Evolutionary conservation across 2,329 filamentous ascomycete genomes (phyloP).

Genomic region (Pseudogymnoascus sp.): DNA sequence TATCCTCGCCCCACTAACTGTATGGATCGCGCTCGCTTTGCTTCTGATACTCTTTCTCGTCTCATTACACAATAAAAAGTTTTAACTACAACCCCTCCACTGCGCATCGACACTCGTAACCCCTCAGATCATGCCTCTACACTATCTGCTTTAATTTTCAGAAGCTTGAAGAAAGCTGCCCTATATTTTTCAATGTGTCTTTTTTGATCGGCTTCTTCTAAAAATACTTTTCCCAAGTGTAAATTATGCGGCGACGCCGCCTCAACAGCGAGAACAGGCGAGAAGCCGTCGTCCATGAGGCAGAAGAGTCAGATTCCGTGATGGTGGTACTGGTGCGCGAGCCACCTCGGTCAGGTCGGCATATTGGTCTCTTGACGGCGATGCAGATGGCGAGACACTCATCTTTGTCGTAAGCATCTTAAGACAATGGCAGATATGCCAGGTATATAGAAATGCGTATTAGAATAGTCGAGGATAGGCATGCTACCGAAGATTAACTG

Average conservation of each 20-base stretch:
- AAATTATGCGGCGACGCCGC: not conserved
- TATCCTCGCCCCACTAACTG: too few relatives aligned
- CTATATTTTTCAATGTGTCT: constrained; percentile 85
- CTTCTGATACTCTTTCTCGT: too few relatives aligned
- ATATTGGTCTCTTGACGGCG: not conserved
- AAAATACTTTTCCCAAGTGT: constrained; percentile 78
- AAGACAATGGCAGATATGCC: not conserved
- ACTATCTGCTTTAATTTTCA: constrained; percentile 66
- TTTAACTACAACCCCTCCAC: too few relatives aligned
- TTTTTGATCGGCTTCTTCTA: constrained; percentile 97
- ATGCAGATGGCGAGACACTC: not conserved
- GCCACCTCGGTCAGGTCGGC: not conserved
- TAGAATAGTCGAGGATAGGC: not conserved
- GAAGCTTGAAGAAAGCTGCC: constrained; percentile 91
- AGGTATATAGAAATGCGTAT: not conserved
- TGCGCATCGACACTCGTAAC: too few relatives aligned
- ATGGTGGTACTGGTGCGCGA: not conserved
- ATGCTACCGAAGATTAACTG: not conserved
- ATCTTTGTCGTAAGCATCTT: not conserved
- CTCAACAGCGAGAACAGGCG: not conserved
- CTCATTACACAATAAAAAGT: too few relatives aligned
- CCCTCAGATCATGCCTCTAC: too few relatives aligned
- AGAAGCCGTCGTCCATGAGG: not conserved
- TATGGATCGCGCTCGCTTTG: too few relatives aligned
- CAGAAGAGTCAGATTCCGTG: not conserved